Conservation (phyloP, 78 protist species). For the Pigoraptor vietnamica region DNA sequence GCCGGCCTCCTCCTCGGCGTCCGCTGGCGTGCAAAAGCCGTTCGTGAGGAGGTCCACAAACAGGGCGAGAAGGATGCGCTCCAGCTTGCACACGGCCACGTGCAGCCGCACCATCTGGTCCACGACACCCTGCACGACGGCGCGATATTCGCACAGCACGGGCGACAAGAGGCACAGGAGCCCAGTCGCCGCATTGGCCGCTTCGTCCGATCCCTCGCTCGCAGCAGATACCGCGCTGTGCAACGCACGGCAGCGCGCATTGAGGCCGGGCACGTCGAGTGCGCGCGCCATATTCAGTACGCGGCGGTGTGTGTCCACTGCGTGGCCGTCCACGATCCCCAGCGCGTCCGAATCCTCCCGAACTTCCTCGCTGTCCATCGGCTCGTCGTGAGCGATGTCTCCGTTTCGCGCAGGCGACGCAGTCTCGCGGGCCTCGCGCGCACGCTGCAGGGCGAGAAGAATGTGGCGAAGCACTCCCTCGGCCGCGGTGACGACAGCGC, state of each 20-base stretch:
- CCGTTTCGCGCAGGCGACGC: neutral
- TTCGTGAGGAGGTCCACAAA: neutral
- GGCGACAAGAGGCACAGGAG: neutral
- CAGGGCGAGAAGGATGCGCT: neutral
- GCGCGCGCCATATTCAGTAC: neutral
- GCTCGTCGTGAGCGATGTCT: neutral
- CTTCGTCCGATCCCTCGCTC: neutral
- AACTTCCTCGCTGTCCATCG: neutral
- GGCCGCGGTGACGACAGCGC: neutral
- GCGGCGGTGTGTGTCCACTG: neutral
- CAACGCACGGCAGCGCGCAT: neutral
- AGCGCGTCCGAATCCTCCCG: neutral
- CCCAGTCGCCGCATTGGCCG: neutral
- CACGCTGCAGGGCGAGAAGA: neutral
- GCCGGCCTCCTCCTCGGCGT: neutral
- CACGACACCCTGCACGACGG: neutral
- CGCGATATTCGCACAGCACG: neutral
- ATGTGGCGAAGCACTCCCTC: neutral
- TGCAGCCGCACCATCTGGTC: neutral
- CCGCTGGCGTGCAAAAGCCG: slow-evolving; percentile 8
- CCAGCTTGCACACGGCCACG: slow-evolving; percentile 6
- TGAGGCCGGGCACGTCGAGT: neutral
- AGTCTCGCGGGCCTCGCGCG: neutral
- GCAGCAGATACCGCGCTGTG: neutral
- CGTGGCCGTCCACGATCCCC: neutral